A percentile compares a stretch with the other conserved stretches of the same genome.
Evolutionary conservation across 441 rosid species (phyloP).

Genomic region (Biscutella laevigata): DNA sequence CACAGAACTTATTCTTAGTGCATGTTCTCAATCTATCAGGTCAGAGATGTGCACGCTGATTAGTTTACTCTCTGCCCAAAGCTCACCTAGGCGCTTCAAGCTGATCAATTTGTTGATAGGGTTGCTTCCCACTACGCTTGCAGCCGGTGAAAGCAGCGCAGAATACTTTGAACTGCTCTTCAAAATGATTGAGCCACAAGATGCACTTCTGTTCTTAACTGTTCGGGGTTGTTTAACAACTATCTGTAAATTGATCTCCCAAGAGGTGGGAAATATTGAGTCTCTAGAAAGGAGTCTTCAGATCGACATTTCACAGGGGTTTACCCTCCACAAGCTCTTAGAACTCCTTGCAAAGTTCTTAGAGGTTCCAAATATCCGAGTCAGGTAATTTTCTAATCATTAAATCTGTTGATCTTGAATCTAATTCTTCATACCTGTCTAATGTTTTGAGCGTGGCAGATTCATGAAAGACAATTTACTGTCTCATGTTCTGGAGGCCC

Average conservation of each 20-base stretch:
- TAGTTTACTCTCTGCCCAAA: constrained; percentile 83
- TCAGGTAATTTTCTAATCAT: constrained; percentile 51
- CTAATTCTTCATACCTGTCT: constrained; percentile 19
- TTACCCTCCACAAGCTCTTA: constrained; percentile 96
- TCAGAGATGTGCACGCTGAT: constrained; percentile 99
- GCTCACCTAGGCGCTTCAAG: constrained; percentile 77
- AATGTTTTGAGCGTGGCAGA: constrained; percentile 40
- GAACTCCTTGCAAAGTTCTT: constrained; percentile 96
- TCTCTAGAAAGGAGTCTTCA: constrained; percentile 96
- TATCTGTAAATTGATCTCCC: constrained; percentile 79
- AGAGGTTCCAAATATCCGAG: constrained; percentile 88
- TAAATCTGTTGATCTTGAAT: constrained; percentile 17
- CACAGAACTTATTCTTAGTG: constrained; percentile 94
- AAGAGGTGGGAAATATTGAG: constrained; percentile 89
- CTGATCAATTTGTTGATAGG: constrained; percentile 82
- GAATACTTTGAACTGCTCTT: constrained; percentile 98
- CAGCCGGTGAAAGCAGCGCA: constrained; percentile 97
- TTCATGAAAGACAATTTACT: constrained; percentile 91
- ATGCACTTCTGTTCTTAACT: constrained; percentile 95
- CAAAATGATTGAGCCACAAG: constrained; percentile 91
- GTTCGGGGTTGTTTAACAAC: constrained; percentile 84
- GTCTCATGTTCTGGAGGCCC: constrained; percentile 95
- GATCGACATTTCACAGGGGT: constrained; percentile 98
- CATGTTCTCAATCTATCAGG: constrained; percentile 98
- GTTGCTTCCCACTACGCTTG: constrained; percentile 81